phyloP scores from a whole-genome alignment of 2,329 filamentous ascomycete genomes.

The Claviceps citrina region DNA sequence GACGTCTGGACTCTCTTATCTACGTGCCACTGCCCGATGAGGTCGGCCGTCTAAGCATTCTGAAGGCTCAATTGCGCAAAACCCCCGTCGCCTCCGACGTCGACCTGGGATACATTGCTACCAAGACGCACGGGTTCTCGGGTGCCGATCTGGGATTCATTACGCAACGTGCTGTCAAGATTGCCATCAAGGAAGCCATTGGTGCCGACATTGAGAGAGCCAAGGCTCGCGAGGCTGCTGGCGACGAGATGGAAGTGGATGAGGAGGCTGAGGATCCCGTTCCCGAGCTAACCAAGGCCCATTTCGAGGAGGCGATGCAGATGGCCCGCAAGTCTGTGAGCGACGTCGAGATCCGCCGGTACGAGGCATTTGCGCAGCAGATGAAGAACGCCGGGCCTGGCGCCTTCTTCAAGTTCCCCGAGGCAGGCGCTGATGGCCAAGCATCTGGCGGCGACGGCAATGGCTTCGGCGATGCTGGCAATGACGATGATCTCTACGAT shows the following conservation, averaged over 20 bases:
- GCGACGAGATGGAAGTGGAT: constrained; percentile 54
- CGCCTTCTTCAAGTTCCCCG: constrained; percentile 95
- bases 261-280: constrained; percentile 84
- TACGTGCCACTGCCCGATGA: constrained; percentile 96
- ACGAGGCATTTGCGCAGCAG: constrained; percentile 95
- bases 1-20: constrained; percentile 95
- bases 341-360: constrained; percentile 93
- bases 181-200: constrained; percentile 97
- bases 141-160: constrained; percentile 99
- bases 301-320: constrained; percentile 98
- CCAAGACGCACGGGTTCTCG: constrained; percentile 96
- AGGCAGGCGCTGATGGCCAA: constrained; percentile 52
- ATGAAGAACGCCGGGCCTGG: constrained; percentile 97
- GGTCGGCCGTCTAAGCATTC: constrained; percentile 72
- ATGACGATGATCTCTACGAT: constrained; percentile 95
- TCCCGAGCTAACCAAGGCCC: constrained; percentile 83
- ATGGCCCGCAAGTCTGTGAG: constrained; percentile 84
- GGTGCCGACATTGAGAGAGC: constrained; percentile 71
- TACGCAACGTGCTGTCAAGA: constrained; percentile 96
- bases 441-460: constrained; percentile 39
- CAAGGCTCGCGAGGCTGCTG: constrained; percentile 77
- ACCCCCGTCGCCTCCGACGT: constrained; percentile 81
- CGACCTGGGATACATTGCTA: constrained; percentile 79
- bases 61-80: constrained; percentile 95
- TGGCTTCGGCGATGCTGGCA: constrained; percentile 70